Conservation (phyloP, 2,329 filamentous ascomycete species). For the Trichothecium sympodiale region DNA sequence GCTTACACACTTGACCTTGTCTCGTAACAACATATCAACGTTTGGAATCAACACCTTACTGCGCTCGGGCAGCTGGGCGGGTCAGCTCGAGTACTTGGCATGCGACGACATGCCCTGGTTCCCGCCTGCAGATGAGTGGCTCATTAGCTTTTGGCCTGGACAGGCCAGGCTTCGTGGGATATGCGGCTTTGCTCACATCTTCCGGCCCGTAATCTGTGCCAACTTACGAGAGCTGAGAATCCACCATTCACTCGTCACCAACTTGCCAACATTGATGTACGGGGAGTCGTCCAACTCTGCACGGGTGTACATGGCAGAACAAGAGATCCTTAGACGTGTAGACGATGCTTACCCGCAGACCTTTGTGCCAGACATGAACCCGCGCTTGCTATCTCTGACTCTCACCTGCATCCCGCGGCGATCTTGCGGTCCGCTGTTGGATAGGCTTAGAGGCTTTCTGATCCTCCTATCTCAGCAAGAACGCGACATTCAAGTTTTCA, state of each 20-base stretch:
- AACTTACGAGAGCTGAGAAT: slow-evolving; percentile 41
- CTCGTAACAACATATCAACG: slow-evolving; percentile 35
- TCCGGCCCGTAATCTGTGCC: slow-evolving; percentile 41
- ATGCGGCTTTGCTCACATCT: slow-evolving; percentile 32
- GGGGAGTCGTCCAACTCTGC: slow-evolving; percentile 23
- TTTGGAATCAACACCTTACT: slow-evolving; percentile 21
- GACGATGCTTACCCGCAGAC: slow-evolving; percentile 33
- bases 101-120: slow-evolving; percentile 31
- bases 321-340: slow-evolving; percentile 27
- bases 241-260: slow-evolving; percentile 51
- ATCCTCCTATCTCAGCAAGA: slow-evolving; percentile 37
- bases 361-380: slow-evolving; percentile 45
- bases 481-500: slow-evolving; percentile 23
- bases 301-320: slow-evolving; percentile 33
- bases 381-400: slow-evolving; percentile 39
- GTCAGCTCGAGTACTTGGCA: slow-evolving; percentile 40
- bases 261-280: slow-evolving; percentile 33
- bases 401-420: slow-evolving; percentile 43
- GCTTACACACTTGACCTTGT: slow-evolving; percentile 45
- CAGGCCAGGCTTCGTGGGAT: slow-evolving; percentile 28
- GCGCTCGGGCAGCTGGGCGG: slow-evolving; percentile 9
- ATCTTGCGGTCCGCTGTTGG: slow-evolving; percentile 37
- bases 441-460: slow-evolving; percentile 36
- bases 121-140: slow-evolving; percentile 5
- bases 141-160: slow-evolving; percentile 14